phyloP scores from a whole-genome alignment of 805 yeast species.

The Candida glaebosa region DNA sequence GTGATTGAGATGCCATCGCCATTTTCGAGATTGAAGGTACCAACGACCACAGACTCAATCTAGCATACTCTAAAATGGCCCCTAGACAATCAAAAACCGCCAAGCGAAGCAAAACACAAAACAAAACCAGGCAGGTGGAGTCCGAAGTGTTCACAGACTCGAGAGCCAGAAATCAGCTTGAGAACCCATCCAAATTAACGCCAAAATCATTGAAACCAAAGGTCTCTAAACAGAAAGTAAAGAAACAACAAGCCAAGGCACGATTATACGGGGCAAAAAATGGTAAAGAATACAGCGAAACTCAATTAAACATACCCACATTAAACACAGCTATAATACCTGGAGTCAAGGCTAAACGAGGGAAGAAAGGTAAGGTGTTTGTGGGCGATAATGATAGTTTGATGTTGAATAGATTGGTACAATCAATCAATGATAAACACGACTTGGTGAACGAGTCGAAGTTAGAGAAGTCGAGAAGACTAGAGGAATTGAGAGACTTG shows the following conservation, averaged over 20 bases:
- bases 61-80: slow-evolving; percentile 42
- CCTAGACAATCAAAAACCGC: slow-evolving; percentile 57
- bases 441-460: slow-evolving; percentile 83
- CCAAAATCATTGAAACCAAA: slow-evolving; percentile 53
- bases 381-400: slow-evolving; percentile 65
- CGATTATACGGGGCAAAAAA: slow-evolving; percentile 65
- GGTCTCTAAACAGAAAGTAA: slow-evolving; percentile 49
- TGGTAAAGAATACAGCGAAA: slow-evolving; percentile 63
- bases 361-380: slow-evolving; percentile 85
- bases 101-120: slow-evolving; percentile 52
- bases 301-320: slow-evolving; percentile 73
- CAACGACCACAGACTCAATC: no score
- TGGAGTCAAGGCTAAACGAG: slow-evolving; percentile 70
- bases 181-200: slow-evolving; percentile 54
- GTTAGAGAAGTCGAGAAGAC: slow-evolving; percentile 81
- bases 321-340: slow-evolving; percentile 83
- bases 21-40: no score
- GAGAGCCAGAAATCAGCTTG: slow-evolving; percentile 65
- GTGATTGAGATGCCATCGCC: not conserved
- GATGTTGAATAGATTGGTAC: slow-evolving; percentile 65
- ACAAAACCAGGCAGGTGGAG: slow-evolving; percentile 52
- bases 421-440: slow-evolving; percentile 75
- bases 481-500: slow-evolving; percentile 85
- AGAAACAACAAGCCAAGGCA: slow-evolving; percentile 62
- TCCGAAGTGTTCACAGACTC: slow-evolving; percentile 67